phyloP scores from a whole-genome alignment of 2,329 filamentous ascomycete genomes.

The Cadophora luteo-olivacea region DNA sequence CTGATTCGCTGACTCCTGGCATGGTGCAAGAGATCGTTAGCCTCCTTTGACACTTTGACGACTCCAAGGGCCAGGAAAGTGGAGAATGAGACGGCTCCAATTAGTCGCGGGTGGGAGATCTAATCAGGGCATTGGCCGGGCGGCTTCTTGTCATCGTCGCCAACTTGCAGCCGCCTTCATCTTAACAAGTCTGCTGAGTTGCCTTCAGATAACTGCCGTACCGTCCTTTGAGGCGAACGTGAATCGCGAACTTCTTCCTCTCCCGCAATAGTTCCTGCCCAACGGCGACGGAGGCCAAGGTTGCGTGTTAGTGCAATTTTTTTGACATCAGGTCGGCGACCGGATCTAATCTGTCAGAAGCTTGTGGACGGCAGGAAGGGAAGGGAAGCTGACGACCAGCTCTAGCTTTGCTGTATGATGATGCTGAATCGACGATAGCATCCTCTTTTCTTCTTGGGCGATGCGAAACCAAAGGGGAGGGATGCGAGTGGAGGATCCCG shows the following conservation, averaged over 20 bases:
- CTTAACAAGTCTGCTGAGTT: neutral
- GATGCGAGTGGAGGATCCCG: constrained; percentile 5
- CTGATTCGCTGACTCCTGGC: neutral
- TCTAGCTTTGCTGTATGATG: neutral
- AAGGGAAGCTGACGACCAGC: neutral
- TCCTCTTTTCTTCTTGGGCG: constrained; percentile 3
- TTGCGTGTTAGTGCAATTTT: neutral
- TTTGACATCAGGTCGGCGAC: neutral
- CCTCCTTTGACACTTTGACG: neutral
- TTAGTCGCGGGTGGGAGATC: neutral
- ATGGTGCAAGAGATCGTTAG: constrained; percentile 17
- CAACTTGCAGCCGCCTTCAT: neutral
- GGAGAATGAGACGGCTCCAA: constrained; percentile 7
- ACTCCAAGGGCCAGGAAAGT: neutral
- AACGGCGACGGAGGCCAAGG: neutral
- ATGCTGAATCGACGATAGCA: constrained; percentile 1
- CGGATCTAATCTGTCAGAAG: neutral
- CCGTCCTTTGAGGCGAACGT: neutral
- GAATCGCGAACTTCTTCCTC: constrained; percentile 13
- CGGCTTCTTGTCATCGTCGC: neutral
- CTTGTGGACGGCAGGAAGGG: constrained; percentile 5
- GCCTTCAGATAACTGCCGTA: neutral
- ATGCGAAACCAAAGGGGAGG: constrained; percentile 5
- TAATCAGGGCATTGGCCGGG: constrained; percentile 12
- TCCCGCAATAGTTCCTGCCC: constrained; percentile 6